Percentiles rank a stretch among this genome's conserved stretches.
Conservation (phyloP, 2,329 filamentous ascomycete genomes). For the Aspergillus vadensis region DNA sequence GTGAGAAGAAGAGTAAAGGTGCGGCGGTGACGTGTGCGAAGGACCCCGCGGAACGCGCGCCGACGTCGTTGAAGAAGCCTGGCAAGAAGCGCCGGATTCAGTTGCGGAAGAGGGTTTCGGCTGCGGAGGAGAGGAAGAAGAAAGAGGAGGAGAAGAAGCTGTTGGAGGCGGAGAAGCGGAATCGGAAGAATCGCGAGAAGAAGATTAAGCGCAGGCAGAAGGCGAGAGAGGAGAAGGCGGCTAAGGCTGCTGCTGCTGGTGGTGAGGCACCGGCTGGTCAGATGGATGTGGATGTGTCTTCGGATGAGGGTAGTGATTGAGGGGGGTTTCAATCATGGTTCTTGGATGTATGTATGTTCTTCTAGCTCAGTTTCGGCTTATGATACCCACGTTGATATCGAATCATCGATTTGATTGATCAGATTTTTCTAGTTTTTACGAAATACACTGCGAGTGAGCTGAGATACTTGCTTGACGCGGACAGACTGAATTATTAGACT, state of each 20-base stretch:
- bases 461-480: not conserved
- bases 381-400: constrained; percentile 14
- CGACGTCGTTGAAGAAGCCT: constrained; percentile 42
- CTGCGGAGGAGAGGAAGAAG: constrained; percentile 35
- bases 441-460: not conserved
- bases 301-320: constrained; percentile 17
- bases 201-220: constrained; percentile 44
- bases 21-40: constrained; percentile 24
- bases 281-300: constrained; percentile 23
- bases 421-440: not conserved
- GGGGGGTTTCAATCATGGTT: not conserved
- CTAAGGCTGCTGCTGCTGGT: constrained; percentile 22
- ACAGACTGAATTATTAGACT: constrained; percentile 8
- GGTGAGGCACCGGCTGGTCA: constrained; percentile 21
- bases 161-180: constrained; percentile 42
- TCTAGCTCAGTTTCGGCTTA: not conserved
- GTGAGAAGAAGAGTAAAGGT: constrained; percentile 32
- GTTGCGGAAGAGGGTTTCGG: constrained; percentile 37
- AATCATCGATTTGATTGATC: constrained; percentile 2
- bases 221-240: constrained; percentile 39
- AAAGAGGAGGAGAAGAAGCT: constrained; percentile 33
- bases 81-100: constrained; percentile 47
- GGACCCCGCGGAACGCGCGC: constrained; percentile 26
- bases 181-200: constrained; percentile 42
- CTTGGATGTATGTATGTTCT: not conserved